Percentiles rank a stretch among this genome's conserved stretches.
These are phyloP conservation scores for Candida frijolesensis DNA, from an alignment of 1,139 yeast species.

Conservation along the genomic window DNA sequence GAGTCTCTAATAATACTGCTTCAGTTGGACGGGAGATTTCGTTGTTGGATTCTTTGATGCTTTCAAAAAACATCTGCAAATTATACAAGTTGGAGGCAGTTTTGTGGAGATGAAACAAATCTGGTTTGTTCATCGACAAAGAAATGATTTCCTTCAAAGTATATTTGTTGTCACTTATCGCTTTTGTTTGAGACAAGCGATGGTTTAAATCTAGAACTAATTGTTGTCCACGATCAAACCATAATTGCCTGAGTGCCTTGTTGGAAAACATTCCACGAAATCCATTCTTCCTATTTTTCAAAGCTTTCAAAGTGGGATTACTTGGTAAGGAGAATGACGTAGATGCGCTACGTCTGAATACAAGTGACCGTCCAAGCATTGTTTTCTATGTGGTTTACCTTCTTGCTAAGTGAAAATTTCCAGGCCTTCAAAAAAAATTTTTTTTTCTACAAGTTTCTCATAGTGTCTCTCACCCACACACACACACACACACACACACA, in stretches of 20 bases:
- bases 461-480: no score
- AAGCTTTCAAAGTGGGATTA: slow-evolving; percentile 30
- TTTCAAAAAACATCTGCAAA: slow-evolving; percentile 59
- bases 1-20: slow-evolving; percentile 45
- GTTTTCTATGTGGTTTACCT: neutral
- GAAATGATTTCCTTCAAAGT: slow-evolving; percentile 41
- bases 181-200: slow-evolving; percentile 28
- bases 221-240: slow-evolving; percentile 56
- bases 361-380: slow-evolving; percentile 5
- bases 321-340: slow-evolving; percentile 24
- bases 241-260: slow-evolving; percentile 55
- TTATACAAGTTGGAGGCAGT: slow-evolving; percentile 64
- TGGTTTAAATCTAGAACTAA: slow-evolving; percentile 52
- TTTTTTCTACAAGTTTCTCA: neutral
- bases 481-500: neutral
- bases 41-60: slow-evolving; percentile 37
- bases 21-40: slow-evolving; percentile 22
- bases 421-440: slow-evolving; percentile 1
- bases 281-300: slow-evolving; percentile 34
- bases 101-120: slow-evolving; percentile 49
- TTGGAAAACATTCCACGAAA: slow-evolving; percentile 58
- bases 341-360: slow-evolving; percentile 6
- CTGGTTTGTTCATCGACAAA: slow-evolving; percentile 50
- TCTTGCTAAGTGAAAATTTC: neutral
- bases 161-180: slow-evolving; percentile 13